These are phyloP conservation scores for Puccinia horiana DNA, from an alignment of 1,284 basidiomycete genomes.

Conservation along the genomic window DNA sequence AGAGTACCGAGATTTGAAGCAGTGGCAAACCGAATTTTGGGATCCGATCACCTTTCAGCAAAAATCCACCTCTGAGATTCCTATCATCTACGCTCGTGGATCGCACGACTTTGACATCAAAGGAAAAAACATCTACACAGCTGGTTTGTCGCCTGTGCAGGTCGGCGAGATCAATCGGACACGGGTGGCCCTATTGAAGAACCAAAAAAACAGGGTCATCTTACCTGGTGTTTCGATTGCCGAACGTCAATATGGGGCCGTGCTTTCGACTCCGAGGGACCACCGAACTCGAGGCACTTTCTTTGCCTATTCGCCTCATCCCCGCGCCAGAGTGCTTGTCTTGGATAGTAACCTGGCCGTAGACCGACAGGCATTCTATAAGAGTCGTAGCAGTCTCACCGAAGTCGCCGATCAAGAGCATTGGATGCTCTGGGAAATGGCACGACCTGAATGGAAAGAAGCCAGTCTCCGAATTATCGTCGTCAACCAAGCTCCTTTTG, in stretches of 20 bases:
- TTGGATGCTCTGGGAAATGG: conserved; percentile 53
- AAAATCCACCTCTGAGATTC: conserved; percentile 43
- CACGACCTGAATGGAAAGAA: conserved; percentile 50
- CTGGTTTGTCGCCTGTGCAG: conserved; percentile 51
- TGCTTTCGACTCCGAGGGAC: conserved; percentile 35
- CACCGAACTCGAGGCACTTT: conserved; percentile 51
- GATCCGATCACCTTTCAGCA: conserved; percentile 52
- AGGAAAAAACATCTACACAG: conserved; percentile 52
- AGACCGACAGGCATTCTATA: conserved; percentile 43
- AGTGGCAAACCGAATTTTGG: conserved; percentile 56
- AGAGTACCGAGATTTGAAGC: conserved; percentile 52
- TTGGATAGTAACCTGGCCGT: conserved; percentile 53
- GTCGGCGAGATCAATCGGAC: conserved; percentile 48
- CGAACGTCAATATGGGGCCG: conserved; percentile 46
- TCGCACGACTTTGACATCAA: conserved; percentile 54
- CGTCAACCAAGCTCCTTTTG: conserved; percentile 54
- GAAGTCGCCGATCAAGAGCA: conserved; percentile 53
- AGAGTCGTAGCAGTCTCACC: conserved; percentile 26
- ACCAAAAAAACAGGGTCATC: conserved; percentile 43
- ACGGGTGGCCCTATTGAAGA: conserved; percentile 41
- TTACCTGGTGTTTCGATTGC: conserved; percentile 40
- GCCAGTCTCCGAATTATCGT: conserved; percentile 53
- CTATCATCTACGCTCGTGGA: conserved; percentile 52
- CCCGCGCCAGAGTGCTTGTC: conserved; percentile 52
- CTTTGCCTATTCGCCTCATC: conserved; percentile 52